Conservation (phyloP, 345 rosid species). For the Noccaea bulbosa region DNA sequence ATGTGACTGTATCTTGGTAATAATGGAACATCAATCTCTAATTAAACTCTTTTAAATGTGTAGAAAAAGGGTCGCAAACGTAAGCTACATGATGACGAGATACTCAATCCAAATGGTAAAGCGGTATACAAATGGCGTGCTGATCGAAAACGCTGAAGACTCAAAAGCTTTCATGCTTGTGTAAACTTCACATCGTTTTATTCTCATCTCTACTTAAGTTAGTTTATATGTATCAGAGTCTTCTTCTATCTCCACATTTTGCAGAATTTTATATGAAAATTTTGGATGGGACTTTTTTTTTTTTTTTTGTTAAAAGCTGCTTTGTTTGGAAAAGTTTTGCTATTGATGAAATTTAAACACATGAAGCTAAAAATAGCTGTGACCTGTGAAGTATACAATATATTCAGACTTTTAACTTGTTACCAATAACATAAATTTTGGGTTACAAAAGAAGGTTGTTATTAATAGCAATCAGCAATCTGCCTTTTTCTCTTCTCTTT, state of each 20-base stretch:
- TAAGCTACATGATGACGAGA: conserved; percentile 77
- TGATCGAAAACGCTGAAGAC: conserved; percentile 74
- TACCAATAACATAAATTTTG: not conserved
- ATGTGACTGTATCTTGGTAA: not conserved
- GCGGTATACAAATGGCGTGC: conserved; percentile 77
- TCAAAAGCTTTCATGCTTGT: conserved; percentile 19
- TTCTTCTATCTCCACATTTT: conserved; percentile 10
- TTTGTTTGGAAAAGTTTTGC: not conserved
- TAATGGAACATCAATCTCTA: conserved; percentile 21
- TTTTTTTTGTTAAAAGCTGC: conserved; percentile 3
- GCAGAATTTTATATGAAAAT: not conserved
- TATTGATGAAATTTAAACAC: conserved; percentile 13
- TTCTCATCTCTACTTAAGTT: conserved; percentile 17
- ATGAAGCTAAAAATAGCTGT: conserved; percentile 1
- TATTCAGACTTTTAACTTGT: not conserved
- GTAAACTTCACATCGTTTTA: conserved; percentile 22
- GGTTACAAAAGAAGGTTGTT: not conserved
- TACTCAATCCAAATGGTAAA: conserved; percentile 59
- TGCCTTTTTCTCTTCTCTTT: not conserved
- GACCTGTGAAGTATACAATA: no score
- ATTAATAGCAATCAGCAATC: conserved; percentile 18
- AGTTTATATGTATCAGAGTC: conserved; percentile 20
- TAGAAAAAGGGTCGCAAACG: conserved; percentile 87
- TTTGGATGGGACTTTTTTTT: conserved; percentile 1
- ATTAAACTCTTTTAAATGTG: conserved; percentile 10